Base-by-base conservation (phyloP, 1,139 yeast genomes). In the Candida gigantensis region DNA sequence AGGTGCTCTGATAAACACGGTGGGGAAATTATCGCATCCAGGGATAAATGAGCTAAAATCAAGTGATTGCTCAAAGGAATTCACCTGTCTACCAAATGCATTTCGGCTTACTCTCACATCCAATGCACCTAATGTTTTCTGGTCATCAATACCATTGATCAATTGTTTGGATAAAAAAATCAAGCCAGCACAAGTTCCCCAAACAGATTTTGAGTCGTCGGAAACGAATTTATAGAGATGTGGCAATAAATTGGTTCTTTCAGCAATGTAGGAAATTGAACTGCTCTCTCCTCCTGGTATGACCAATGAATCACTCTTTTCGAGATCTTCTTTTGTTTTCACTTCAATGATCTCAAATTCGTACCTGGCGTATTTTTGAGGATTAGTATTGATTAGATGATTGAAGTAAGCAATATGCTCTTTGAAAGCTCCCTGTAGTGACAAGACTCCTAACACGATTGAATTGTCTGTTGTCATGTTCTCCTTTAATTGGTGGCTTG, bases 171-270 rank as follows among this genome's bases (percentile, higher is more conserved):
- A 74, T 28, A 86, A 62, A 47, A 85, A 71, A 40, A 86, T 85
- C 47, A 86, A 65, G 2, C 95, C 95, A 4, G 95, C 95, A 60
- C 95, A 86, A 1, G 95, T 86, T 0, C 95, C 95, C 95, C 95
- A 86, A 19, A 80, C 72, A 1, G 87, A 80, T 47, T 74, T 76
- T 3, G 46, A 31, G 15, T 61, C 62, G 13, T 68, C 61, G 35
- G 71, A 72, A 21, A 81, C 77, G 53, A 72, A 80, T 6, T 64
- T 57, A 35, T 70, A 61, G 37, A 86, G 61, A 4, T 84, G 84
- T 23, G 70, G 69, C 12, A 82, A 60, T 50, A 86, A 55, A 1
- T 74, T 74, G 0, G 82, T 74, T 40, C 89, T 62, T 53, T 83
- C 82, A 1, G 94, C 85, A 28, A 85, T 78, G 28, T 83, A 64